phyloP scores from a whole-genome alignment of 345 rosid species.

The Passiflora organensis region DNA sequence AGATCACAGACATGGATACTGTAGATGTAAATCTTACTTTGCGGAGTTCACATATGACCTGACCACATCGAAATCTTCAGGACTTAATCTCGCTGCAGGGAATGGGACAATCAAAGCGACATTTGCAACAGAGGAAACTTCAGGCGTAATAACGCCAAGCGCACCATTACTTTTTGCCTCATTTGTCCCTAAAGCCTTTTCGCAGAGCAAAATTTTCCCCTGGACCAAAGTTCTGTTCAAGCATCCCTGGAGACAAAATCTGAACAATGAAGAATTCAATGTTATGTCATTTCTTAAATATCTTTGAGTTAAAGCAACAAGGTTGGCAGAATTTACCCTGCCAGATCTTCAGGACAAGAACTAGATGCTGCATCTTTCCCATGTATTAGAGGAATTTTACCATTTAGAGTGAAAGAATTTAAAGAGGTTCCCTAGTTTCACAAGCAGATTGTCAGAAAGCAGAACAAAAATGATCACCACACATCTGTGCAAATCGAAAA shows the following conservation, averaged over 20 bases:
- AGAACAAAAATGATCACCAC: no score
- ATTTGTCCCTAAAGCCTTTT: no score
- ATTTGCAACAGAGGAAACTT: no score
- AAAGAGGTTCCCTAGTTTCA: not conserved
- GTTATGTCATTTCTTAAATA: not conserved
- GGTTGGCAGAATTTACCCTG: not conserved
- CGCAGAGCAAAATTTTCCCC: no score
- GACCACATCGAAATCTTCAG: not conserved
- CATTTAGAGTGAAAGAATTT: not conserved
- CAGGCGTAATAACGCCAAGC: no score
- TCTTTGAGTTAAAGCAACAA: not conserved
- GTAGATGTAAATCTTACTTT: no score
- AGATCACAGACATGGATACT: not conserved
- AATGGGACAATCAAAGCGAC: not conserved
- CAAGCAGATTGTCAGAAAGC: no score
- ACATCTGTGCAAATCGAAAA: no score
- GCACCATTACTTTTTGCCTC: no score
- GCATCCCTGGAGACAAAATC: not conserved
- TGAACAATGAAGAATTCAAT: not conserved
- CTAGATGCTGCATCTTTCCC: not conserved
- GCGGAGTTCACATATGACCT: not conserved
- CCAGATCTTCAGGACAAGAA: not conserved
- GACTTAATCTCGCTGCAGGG: not conserved
- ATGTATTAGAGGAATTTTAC: no score
- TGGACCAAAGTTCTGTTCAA: not conserved